Base-by-base conservation (phyloP, 768 basidiomycete genomes). In the Rhizopogon roseolus region DNA sequence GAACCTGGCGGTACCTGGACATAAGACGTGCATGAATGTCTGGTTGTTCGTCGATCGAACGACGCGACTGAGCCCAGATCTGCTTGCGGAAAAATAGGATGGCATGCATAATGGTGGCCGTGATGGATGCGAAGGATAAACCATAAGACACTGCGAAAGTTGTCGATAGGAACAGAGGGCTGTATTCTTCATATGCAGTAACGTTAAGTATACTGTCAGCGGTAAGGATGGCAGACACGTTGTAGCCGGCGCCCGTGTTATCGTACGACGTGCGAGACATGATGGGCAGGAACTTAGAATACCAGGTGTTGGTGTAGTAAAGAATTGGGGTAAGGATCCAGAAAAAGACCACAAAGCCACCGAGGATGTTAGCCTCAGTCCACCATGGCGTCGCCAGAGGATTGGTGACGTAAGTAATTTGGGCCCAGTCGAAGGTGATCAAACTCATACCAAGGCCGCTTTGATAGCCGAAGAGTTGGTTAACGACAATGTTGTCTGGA, bases 1-100 rank as follows among this genome's bases (percentile, higher is more conserved):
- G 84, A 28, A 85, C 83, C 66, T 75, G 76, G 1, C 66, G 77
- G 62, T 86, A 85, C 38, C 64, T 69, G 22, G 74, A 66, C 81
- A 85, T 86, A 49, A 86, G 74, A 48, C 77, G 76, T 3, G 77
- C 74, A 62, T 86, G 85, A 16, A 86, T 73, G 60, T 86, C 84
- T 6, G 79, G 76, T 58, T 79, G 79, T 55, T 82, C 81, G 49
- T 76, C 73, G 53, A 81, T 67, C 34, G 80, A 76, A 50, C 71
- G 72, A 45, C 71, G 70, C 52, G 81, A 76, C 42, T 81, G 81
- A 6, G 74, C 62, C 66, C 75, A 73, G 53, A 84, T 80, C 41
- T 82, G 82, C 49, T 79, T 76, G 62, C 79, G 78, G 67, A 85
- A 83, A 76, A 75, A 65, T 65, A 85, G 55, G 69, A 82, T 34